phyloP scores from a whole-genome alignment of 768 basidiomycete genomes.

The Cystobasidiopsis lactophilus region DNA sequence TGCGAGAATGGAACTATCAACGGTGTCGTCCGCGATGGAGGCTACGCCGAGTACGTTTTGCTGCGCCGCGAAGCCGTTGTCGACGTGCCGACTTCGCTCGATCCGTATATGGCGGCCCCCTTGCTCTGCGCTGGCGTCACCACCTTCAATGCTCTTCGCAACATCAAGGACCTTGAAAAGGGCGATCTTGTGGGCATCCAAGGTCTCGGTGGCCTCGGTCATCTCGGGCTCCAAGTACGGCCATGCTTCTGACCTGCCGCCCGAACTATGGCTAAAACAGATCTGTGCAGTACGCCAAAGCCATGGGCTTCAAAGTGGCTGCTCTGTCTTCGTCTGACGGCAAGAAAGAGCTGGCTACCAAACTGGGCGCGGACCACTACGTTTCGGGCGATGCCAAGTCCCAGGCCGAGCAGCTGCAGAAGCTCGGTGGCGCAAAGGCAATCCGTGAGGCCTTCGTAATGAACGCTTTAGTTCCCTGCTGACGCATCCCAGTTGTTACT shows the following conservation, averaged over 20 bases:
- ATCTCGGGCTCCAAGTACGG: neutral
- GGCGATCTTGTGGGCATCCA: conserved; percentile 28
- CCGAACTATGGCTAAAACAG: no score
- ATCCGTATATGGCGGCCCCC: conserved; percentile 13
- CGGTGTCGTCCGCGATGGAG: conserved; percentile 12
- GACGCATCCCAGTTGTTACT: neutral
- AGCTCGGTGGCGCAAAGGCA: conserved; percentile 28
- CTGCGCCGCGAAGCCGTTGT: conserved; percentile 15
- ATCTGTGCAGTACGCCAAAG: conserved; percentile 20
- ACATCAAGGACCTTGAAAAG: conserved; percentile 20
- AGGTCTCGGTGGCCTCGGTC: conserved; percentile 20
- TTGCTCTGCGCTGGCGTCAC: conserved; percentile 28
- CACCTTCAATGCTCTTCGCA: conserved; percentile 23
- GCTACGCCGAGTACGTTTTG: conserved; percentile 19
- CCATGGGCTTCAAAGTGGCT: conserved; percentile 26
- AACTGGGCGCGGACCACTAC: conserved; percentile 28
- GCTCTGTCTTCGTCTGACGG: conserved; percentile 23
- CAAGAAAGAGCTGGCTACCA: conserved; percentile 24
- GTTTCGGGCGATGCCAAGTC: conserved; percentile 23
- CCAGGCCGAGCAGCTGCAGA: conserved; percentile 22
- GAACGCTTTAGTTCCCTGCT: neutral
- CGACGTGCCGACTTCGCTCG: conserved; percentile 10
- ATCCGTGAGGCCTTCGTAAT: conserved; percentile 14
- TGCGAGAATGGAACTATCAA: conserved; percentile 19
- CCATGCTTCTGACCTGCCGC: conserved; percentile 6